Percentiles rank a stretch among this genome's conserved stretches.
Evolutionary conservation across 768 basidiomycete species (phyloP).

Genomic region (Macrolepiota fuliginosa): DNA sequence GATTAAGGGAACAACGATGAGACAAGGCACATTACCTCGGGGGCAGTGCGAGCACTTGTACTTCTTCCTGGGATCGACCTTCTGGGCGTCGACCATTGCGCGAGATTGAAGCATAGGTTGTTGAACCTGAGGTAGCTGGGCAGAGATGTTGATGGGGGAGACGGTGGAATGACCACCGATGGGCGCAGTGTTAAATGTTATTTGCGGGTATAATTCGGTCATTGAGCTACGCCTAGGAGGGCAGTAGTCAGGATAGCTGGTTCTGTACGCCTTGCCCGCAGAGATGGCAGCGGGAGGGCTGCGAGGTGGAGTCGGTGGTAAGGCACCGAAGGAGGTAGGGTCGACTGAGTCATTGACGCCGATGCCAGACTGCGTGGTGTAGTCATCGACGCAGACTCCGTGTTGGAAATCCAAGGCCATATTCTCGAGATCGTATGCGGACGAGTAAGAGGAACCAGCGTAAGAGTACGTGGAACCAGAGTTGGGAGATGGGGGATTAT

Average conservation of each 20-base stretch:
- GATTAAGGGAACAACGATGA: constrained; percentile 8
- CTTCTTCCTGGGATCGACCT: constrained; percentile 70
- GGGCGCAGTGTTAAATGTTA: constrained; percentile 41
- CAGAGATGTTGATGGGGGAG: constrained; percentile 54
- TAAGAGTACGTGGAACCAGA: constrained; percentile 31
- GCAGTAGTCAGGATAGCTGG: constrained; percentile 69
- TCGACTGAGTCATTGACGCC: constrained; percentile 45
- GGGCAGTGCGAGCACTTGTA: constrained; percentile 77
- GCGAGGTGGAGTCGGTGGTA: constrained; percentile 58
- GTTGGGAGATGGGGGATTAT: constrained; percentile 58
- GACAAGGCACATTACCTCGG: constrained; percentile 46
- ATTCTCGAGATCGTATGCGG: constrained; percentile 48
- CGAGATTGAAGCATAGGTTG: constrained; percentile 30
- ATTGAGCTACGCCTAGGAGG: constrained; percentile 43
- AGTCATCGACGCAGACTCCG: constrained; percentile 60
- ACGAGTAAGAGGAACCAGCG: constrained; percentile 41
- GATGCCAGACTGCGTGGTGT: constrained; percentile 34
- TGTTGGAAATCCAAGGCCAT: constrained; percentile 73
- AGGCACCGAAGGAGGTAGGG: constrained; percentile 54
- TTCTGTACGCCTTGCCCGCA: constrained; percentile 39
- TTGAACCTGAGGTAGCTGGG: constrained; percentile 41
- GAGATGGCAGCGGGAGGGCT: constrained; percentile 40
- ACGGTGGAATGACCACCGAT: constrained; percentile 43
- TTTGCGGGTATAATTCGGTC: constrained; percentile 46
- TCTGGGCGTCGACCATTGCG: constrained; percentile 45